Base-by-base conservation (phyloP, 345 rosid genomes). In the Stellera chamaejasme region DNA sequence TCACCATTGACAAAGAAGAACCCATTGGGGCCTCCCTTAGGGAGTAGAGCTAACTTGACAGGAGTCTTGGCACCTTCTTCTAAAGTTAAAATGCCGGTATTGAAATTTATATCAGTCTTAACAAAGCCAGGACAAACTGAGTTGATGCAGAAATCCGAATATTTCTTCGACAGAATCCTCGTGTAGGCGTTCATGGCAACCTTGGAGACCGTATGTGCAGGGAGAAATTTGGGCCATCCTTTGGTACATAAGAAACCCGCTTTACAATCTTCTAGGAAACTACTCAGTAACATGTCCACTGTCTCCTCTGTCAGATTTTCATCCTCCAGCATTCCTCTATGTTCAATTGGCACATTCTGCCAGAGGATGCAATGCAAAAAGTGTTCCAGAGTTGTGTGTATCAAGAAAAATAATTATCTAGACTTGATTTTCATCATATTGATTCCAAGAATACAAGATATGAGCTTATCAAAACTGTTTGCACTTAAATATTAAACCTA, bases 1-100 rank as follows among this genome's bases (percentile, higher is more conserved):
- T 62, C 66, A 11, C 64, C 54, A 47, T 58, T 59, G 3, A 19
- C 41, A 48, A 58, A 79, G 73, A 79, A 82, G 51, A 72, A 67
- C 13, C 81, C 77, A 43, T 81, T 79, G 10, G 78, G 79, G 43
- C 76, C 64, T 2, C 66, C 81, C 10, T 67, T 52, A 5, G 61
- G 52, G 36, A 27, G 43, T 6, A 64, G 50, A 12, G 62, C 56
- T 32, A 50, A 42, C 13, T 48, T 16, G 36, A 56, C 45, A 10
- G 44, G 43, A 25, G 12, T 10, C 15, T 47, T 19, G 1, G 60
- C 55, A 13, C 60, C 49, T 16, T 63, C 55, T 1, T 13, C 61
- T 5, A 7, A 16, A 7, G 56, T 12, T 7, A 48, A 4, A 15
- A 23, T 19, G 43, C 56, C 61, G 15, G 27, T 5, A 41, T 54